Evolutionary conservation across 2,329 filamentous ascomycete genomes (phyloP), one percentile per base, ranked within the genome.

Genomic region (Exophiala spinifera): DNA sequence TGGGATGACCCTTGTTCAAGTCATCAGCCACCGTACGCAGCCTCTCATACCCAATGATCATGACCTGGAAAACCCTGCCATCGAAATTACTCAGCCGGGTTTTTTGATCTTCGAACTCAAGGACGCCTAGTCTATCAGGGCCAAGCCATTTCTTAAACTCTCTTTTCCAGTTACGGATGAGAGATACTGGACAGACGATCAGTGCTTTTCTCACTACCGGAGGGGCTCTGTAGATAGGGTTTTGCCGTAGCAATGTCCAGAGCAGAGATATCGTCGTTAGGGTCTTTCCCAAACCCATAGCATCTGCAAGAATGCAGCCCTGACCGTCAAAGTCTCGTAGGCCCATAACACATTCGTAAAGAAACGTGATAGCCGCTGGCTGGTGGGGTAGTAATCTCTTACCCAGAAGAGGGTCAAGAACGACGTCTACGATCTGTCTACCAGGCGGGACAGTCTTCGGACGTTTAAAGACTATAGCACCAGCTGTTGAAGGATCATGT

Each of bases 271-370:
- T 89, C 0, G 86, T 88, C 64, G 89, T 86, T 31, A 89, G 66
- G 1, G 86, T 88, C 70, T 89, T 89, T 17, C 86, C 86, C 1
- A 89, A 69, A 0, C 86, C 86, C 86, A 89, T 89, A 62, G 89
- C 86, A 65, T 89, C 86, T 1, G 86, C 86, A 46, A 89, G 73
- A 55, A 89, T 84, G 3, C 85, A 86, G 20, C 86, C 86, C 68
- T 86, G 79, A 1, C 86, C 85, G 62, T 81, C 81, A 57, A 80
- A 84, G 39, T 77, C 72, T 39, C 84, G 78, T 77, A 88, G 80
- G 4, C 86, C 86, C 86, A 89, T 89, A 0, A 89, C 83, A 65
- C 86, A 88, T 69, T 89, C 86, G 64, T 89, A 89, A 40, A 89
- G 68, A 63, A 89, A 89, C 46, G 81, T 75, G 0, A 89, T 84